Evolutionary conservation across 129 eudicot genomes (phyloP).

Genomic region (Calendula officinalis): DNA sequence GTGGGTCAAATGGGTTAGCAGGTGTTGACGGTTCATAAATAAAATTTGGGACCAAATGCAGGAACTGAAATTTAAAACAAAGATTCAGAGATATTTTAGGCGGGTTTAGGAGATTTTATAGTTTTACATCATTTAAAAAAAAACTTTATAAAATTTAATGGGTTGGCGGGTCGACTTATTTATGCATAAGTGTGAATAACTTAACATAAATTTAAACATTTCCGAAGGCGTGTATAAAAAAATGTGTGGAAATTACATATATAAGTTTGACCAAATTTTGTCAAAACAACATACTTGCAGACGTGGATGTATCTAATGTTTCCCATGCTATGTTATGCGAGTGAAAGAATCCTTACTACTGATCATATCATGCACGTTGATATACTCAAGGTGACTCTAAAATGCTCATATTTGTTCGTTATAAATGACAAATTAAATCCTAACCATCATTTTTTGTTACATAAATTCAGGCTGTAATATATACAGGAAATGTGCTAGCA

Average conservation of each 20-base stretch:
- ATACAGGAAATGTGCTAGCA: constrained; percentile 83
- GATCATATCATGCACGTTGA: constrained; percentile 56
- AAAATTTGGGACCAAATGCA: too few species aligned
- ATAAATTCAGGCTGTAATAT: constrained; percentile 77
- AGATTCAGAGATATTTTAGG: too few species aligned
- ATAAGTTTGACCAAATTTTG: constrained; percentile 9
- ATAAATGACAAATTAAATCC: constrained; percentile 2
- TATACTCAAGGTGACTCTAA: constrained; percentile 62
- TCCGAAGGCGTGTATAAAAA: not conserved
- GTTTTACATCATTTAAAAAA: too few species aligned
- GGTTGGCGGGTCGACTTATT: too few species aligned
- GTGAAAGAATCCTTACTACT: constrained; percentile 64
- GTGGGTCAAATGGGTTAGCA: too few species aligned
- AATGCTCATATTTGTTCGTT: not conserved
- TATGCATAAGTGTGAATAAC: not conserved
- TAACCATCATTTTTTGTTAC: not conserved
- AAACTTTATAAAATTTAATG: too few species aligned
- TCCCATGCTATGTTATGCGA: constrained; percentile 58
- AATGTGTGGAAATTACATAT: not conserved
- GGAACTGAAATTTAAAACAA: too few species aligned
- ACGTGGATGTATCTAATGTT: constrained; percentile 87
- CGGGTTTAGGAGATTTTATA: too few species aligned
- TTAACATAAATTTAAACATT: not conserved
- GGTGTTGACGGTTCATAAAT: too few species aligned
- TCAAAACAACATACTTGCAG: constrained; percentile 38